Evolutionary conservation across 805 yeast genomes (phyloP).

Genomic region (Tetrapisispora pingtungensis): DNA sequence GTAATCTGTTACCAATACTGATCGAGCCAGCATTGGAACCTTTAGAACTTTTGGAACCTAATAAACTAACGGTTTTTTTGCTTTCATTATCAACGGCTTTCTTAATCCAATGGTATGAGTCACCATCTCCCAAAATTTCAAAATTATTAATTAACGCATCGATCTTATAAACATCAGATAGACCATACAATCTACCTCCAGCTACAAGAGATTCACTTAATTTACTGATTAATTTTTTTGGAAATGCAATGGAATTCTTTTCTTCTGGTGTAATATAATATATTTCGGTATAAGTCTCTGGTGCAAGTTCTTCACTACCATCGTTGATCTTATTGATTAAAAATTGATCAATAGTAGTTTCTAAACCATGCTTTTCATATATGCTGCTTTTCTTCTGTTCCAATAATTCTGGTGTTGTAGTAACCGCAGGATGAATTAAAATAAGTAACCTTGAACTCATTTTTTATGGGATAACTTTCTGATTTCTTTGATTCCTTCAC

Average conservation of each 20-base stretch:
- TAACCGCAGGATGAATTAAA: constrained; percentile 58
- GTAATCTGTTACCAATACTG: constrained; percentile 9
- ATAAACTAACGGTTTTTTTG: constrained; percentile 10
- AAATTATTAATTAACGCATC: constrained; percentile 64
- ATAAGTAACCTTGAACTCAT: not conserved
- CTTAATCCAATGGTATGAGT: constrained; percentile 43
- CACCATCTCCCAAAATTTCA: constrained; percentile 20
- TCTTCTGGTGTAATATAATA: constrained; percentile 49
- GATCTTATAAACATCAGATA: constrained; percentile 33
- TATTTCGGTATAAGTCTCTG: constrained; percentile 34
- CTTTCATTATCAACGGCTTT: constrained; percentile 27
- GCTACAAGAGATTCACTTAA: constrained; percentile 33
- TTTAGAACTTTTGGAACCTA: not conserved
- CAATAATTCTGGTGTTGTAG: constrained; percentile 43
- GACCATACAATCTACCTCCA: constrained; percentile 44
- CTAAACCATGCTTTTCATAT: constrained; percentile 14
- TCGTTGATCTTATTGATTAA: constrained; percentile 50
- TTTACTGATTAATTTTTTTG: constrained; percentile 34
- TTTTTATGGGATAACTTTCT: no score
- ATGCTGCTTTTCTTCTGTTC: constrained; percentile 30
- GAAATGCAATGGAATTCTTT: constrained; percentile 36
- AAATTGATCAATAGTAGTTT: constrained; percentile 36
- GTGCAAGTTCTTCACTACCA: constrained; percentile 33
- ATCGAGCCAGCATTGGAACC: not conserved
- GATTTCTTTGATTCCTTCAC: no score